A percentile compares a stretch with the other conserved stretches of the same genome.
phyloP scores from a whole-genome alignment of 805 yeast genomes.

The Yarrowia sp. region DNA sequence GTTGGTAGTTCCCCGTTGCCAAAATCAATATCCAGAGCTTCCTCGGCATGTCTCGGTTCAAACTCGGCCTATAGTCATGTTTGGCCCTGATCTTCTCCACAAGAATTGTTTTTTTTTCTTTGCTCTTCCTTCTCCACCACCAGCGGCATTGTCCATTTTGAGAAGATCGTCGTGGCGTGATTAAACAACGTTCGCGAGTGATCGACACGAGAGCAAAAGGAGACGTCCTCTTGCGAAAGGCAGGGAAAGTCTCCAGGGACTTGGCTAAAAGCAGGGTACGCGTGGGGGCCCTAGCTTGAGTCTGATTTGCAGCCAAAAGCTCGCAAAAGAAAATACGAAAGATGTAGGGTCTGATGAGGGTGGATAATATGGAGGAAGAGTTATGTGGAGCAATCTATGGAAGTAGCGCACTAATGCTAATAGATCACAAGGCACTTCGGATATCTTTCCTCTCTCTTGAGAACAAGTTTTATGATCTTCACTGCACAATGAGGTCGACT shows the following conservation, averaged over 20 bases:
- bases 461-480: constrained; percentile 8
- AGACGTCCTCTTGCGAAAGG: background rate
- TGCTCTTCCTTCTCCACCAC: background rate
- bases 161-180: constrained; percentile 21
- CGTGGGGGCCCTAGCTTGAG: background rate
- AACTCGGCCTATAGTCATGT: too few relatives aligned
- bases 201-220: constrained; percentile 13
- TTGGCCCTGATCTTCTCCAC: background rate
- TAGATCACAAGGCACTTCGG: background rate
- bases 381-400: background rate
- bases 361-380: too few relatives aligned
- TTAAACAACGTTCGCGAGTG: constrained; percentile 12
- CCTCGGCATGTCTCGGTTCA: background rate
- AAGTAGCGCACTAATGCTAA: background rate
- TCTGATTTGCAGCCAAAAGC: background rate
- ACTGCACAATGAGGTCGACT: background rate
- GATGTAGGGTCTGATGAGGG: too few relatives aligned
- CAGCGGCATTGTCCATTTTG: background rate
- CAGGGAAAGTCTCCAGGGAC: background rate
- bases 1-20: background rate
- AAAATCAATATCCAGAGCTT: background rate
- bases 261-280: background rate
- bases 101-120: background rate
- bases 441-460: background rate
- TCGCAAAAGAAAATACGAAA: background rate